A percentile compares a stretch with the other conserved stretches of the same genome.
Evolutionary conservation across 2,329 filamentous ascomycete species (phyloP).

Genomic region (Aspergillus hortae): DNA sequence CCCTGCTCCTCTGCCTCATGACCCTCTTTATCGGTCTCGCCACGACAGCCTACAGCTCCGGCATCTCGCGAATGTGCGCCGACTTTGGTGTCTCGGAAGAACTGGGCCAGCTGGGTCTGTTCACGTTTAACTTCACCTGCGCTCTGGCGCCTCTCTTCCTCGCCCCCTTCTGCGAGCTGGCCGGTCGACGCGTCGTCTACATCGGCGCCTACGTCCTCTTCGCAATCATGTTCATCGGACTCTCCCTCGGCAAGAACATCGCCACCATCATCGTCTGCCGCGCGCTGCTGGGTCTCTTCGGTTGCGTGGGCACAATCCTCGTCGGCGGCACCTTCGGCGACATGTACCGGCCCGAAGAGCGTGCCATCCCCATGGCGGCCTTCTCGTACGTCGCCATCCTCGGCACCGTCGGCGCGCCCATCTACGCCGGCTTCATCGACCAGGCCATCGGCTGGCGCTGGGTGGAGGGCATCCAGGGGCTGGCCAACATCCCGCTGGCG

Average conservation of each 20-base stretch:
- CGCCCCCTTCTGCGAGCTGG: constrained; percentile 50
- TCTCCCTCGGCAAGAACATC: constrained; percentile 48
- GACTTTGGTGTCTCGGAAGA: constrained; percentile 43
- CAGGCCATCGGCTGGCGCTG: constrained; percentile 52
- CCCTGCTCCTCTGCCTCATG: constrained; percentile 49
- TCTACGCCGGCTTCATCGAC: constrained; percentile 55
- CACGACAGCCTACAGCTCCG: constrained; percentile 53
- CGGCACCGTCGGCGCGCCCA: constrained; percentile 52
- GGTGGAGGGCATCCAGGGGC: constrained; percentile 52
- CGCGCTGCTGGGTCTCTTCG: constrained; percentile 47
- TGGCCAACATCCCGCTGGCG: constrained; percentile 47
- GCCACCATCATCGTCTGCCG: constrained; percentile 48
- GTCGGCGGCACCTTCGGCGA: constrained; percentile 51
- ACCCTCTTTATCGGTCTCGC: constrained; percentile 53
- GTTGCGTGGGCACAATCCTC: constrained; percentile 49
- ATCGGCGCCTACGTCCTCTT: constrained; percentile 46
- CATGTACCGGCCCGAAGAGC: constrained; percentile 47
- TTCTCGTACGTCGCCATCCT: constrained; percentile 51
- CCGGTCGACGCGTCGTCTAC: constrained; percentile 48
- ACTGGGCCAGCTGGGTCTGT: constrained; percentile 49
- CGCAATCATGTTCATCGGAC: constrained; percentile 47
- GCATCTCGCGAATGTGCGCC: constrained; percentile 44
- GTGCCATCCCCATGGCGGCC: constrained; percentile 46
- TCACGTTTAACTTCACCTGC: constrained; percentile 50
- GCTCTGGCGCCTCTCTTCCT: constrained; percentile 48